A percentile compares a stretch with the other conserved stretches of the same genome.
These are phyloP conservation scores for Aphanomyces invadans DNA, from an alignment of 352 stramenopile species.

Conservation along the genomic window DNA sequence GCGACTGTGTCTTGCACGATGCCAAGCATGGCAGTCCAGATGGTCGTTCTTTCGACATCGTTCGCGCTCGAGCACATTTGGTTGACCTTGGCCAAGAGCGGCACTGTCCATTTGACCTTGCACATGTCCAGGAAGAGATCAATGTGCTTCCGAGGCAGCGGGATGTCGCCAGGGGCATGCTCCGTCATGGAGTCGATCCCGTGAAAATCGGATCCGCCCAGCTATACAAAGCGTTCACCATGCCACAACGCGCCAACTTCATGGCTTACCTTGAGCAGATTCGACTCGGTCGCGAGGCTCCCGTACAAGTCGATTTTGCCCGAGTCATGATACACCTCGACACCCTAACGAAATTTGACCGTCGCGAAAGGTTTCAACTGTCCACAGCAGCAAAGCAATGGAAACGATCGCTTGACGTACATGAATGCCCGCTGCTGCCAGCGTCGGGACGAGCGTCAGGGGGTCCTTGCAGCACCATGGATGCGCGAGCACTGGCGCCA, in stretches of 20 bases:
- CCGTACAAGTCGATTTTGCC: slow-evolving; percentile 81
- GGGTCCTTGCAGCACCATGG: slow-evolving; percentile 84
- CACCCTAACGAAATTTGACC: too few relatives aligned
- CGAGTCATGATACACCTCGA: slow-evolving; percentile 77
- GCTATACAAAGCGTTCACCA: slow-evolving; percentile 28
- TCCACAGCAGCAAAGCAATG: too few relatives aligned
- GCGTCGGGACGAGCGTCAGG: slow-evolving; percentile 52
- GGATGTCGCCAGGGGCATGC: slow-evolving; percentile 62
- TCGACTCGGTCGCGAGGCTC: slow-evolving; percentile 57
- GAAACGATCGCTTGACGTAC: slow-evolving; percentile 27
- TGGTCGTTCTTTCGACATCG: background rate
- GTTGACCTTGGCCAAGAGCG: slow-evolving; percentile 28
- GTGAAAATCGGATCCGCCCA: slow-evolving; percentile 79
- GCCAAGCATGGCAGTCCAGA: slow-evolving; percentile 11
- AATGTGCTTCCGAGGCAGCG: slow-evolving; percentile 58
- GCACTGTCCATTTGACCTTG: slow-evolving; percentile 54
- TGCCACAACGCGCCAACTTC: too few relatives aligned
- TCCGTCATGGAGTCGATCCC: slow-evolving; percentile 66
- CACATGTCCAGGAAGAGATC: slow-evolving; percentile 63
- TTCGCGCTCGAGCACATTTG: background rate
- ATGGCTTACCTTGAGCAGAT: slow-evolving; percentile 50
- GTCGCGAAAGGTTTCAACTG: too few relatives aligned
- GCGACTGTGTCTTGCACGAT: background rate
- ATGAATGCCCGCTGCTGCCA: slow-evolving; percentile 69
- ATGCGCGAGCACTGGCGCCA: slow-evolving; percentile 67